Base-by-base conservation (phyloP, 2,329 filamentous ascomycete genomes). In the Fusarium sambucinum region DNA sequence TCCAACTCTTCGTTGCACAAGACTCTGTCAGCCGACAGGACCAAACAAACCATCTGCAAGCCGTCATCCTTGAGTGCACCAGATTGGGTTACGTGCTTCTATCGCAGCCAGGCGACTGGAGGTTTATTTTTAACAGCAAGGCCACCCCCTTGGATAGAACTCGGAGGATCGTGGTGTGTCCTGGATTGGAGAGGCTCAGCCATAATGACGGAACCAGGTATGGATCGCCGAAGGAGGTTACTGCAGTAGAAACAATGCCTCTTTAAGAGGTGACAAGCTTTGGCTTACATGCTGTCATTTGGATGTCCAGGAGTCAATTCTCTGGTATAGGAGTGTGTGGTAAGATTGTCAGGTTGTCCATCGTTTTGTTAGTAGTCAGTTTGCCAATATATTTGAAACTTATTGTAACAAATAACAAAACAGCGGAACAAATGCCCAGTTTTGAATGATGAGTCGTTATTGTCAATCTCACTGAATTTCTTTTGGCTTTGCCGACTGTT, bases 81-180 rank as follows among this genome's bases (percentile, higher is more conserved):
- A 79, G 76, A 50, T 73, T 83, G 27, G 82, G 82, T 13, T 81
- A 82, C 58, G 53, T 79, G 19, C 52, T 84, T 9, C 72, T 83
- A 32, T 83, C 81, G 6, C 81, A 84, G 51, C 80, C 80, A 1
- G 73, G 74, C 10, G 80, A 82, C 33, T 82, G 78, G 73, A 56
- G 63, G 2, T 78, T 81, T 51, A 57, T 75, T 16, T 76, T 75
- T 54, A 59, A 46, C 3, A 55, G 25, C 32, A 60, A 38, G 12
- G 41, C 23, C 21, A 23, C 41, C 23, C 21, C 38, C 2, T 10
- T 14, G 29, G 48, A 41, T 14, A 45, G 35, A 38, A 13, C 54
- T 40, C 25, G 48, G 2, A 50, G 25, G 32, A 35, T 73, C 1
- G 70, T 78, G 7, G 71, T 78, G 13, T 74, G 74, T 17, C 71